Evolutionary conservation across 192 early-diverging fungal species (phyloP).

Genomic region (Coemansia sp.): DNA sequence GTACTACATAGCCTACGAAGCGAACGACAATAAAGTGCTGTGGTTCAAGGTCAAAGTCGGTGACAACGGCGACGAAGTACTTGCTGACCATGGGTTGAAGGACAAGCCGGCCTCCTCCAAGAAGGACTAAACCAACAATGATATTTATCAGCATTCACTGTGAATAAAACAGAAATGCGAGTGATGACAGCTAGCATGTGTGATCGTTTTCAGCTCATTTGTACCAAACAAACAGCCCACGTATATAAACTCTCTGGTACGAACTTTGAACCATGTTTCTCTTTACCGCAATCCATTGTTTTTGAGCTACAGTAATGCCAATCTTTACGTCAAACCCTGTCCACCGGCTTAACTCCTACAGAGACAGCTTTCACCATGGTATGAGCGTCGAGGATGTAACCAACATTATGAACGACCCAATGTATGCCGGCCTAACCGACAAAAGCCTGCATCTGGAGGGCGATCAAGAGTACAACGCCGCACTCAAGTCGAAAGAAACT

Average conservation of each 20-base stretch:
- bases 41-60: slow-evolving; percentile 43
- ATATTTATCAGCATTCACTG: background rate
- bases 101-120: background rate
- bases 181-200: background rate
- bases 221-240: background rate
- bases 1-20: slow-evolving; percentile 37
- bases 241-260: background rate
- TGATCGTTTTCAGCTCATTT: background rate
- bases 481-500: background rate
- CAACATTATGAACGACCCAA: background rate
- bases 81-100: slow-evolving; percentile 19
- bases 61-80: slow-evolving; percentile 20
- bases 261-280: no score
- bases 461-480: background rate
- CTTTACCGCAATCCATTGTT: background rate
- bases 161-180: background rate
- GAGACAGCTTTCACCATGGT: background rate
- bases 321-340: background rate
- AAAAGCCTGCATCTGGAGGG: background rate
- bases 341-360: background rate
- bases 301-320: background rate
- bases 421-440: background rate
- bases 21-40: slow-evolving; percentile 16
- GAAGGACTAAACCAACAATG: background rate
- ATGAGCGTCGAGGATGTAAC: background rate